Conservation (phyloP, 2,329 filamentous ascomycete genomes). For the Dactylellina parvicollis region DNA sequence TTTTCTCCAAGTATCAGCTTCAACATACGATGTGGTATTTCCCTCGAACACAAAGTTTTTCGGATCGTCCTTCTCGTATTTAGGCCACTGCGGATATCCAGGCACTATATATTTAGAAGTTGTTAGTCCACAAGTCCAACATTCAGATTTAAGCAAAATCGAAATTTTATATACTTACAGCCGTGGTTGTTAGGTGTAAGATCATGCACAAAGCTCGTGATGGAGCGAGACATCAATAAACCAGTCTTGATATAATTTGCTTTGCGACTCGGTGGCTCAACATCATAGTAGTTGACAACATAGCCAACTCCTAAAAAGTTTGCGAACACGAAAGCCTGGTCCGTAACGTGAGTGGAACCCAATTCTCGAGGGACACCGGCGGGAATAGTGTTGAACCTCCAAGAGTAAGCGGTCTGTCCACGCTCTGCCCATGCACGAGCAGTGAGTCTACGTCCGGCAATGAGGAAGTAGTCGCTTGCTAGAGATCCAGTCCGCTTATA, state of each 20-base stretch:
- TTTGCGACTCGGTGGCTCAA: conserved; percentile 27
- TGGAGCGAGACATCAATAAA: conserved; percentile 38
- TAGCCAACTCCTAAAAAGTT: conserved; percentile 58
- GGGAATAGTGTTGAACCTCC: conserved; percentile 70
- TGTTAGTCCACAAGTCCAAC: not conserved
- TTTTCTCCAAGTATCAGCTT: conserved; percentile 34
- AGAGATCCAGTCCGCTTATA: conserved; percentile 69
- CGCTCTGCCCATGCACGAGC: conserved; percentile 66
- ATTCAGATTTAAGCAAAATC: not conserved
- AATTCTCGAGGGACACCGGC: conserved; percentile 63
- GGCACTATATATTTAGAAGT: conserved; percentile 16
- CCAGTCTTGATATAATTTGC: conserved; percentile 42
- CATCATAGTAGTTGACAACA: conserved; percentile 36
- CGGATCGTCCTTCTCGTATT: conserved; percentile 21
- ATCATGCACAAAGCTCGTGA: conserved; percentile 47
- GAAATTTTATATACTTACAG: conserved; percentile 20
- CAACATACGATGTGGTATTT: conserved; percentile 42
- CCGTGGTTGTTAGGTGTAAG: conserved; percentile 42
- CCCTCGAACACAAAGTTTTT: conserved; percentile 49
- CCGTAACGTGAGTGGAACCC: conserved; percentile 67
- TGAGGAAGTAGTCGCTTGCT: conserved; percentile 68
- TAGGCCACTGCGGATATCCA: conserved; percentile 43
- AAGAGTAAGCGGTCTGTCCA: conserved; percentile 68
- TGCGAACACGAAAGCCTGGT: conserved; percentile 61
- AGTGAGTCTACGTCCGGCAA: conserved; percentile 68